A percentile compares a stretch with the other conserved stretches of the same genome.
phyloP scores from a whole-genome alignment of 805 yeast species.

The Wilhelminamyces savonicus region DNA sequence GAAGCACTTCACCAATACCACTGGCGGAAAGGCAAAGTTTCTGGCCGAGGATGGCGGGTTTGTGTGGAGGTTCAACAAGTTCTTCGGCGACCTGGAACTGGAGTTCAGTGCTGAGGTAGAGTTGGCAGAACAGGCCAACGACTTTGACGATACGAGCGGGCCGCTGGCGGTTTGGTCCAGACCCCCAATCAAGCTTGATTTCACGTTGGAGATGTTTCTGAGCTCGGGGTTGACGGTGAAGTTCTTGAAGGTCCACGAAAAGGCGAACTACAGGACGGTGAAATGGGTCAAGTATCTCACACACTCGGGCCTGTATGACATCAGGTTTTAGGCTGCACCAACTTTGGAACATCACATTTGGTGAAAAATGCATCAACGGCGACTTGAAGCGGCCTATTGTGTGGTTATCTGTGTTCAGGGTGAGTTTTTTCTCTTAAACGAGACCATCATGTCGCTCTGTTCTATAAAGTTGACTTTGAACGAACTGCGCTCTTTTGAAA shows the following conservation, averaged over 20 bases:
- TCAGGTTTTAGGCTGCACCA: constrained; percentile 55
- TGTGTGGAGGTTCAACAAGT: constrained; percentile 65
- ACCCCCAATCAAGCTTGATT: constrained; percentile 71
- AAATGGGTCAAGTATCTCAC: constrained; percentile 85
- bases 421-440: no score
- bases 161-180: constrained; percentile 43
- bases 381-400: no score
- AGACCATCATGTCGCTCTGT: no score
- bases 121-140: constrained; percentile 21
- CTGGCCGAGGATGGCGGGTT: constrained; percentile 59
- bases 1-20: constrained; percentile 23
- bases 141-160: constrained; percentile 2
- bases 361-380: no score
- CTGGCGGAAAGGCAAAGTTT: constrained; percentile 65
- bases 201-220: constrained; percentile 67
- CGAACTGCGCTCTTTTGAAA: no score
- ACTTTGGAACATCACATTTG: no score
- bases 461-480: no score
- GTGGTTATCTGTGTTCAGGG: no score
- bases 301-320: constrained; percentile 74
- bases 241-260: constrained; percentile 60
- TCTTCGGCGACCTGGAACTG: constrained; percentile 61
- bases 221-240: constrained; percentile 72
- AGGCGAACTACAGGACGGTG: constrained; percentile 56
- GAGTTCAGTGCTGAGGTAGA: constrained; percentile 48